phyloP scores from a whole-genome alignment of 1,139 yeast species.

The Meyerozyma guilliermondii region DNA sequence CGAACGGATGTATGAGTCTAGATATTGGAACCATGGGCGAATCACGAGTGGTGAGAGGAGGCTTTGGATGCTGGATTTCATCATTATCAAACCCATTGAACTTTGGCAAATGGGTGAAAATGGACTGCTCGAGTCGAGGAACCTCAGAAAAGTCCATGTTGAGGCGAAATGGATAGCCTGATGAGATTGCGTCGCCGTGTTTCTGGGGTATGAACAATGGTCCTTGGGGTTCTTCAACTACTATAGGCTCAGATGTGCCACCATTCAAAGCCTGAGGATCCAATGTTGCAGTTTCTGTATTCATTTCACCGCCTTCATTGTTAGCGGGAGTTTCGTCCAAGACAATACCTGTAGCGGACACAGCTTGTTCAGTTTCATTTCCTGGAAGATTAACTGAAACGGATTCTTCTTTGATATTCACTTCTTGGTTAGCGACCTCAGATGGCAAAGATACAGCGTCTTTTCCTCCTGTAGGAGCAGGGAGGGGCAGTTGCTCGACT shows the following conservation, averaged over 20 bases:
- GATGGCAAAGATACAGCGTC: conserved; percentile 8
- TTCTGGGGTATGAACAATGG: background rate
- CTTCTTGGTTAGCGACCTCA: conserved; percentile 9
- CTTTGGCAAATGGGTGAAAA: conserved; percentile 50
- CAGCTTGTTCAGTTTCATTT: conserved; percentile 8
- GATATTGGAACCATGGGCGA: conserved; percentile 48
- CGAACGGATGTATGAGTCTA: conserved; percentile 55
- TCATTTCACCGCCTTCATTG: conserved; percentile 6
- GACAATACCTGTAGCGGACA: conserved; percentile 5
- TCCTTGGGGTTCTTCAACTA: background rate
- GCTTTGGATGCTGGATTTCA: conserved; percentile 12
- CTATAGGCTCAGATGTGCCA: background rate
- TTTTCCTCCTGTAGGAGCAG: background rate
- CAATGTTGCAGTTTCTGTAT: conserved; percentile 6
- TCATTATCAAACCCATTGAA: conserved; percentile 47
- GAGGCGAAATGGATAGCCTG: conserved; percentile 50
- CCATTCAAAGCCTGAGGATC: conserved; percentile 4
- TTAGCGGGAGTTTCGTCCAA: conserved; percentile 2
- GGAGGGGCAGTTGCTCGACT: background rate
- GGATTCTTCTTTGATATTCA: conserved; percentile 3
- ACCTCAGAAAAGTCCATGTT: conserved; percentile 48
- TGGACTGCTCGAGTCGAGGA: conserved; percentile 48
- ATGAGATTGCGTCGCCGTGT: background rate
- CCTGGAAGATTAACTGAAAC: conserved; percentile 4
- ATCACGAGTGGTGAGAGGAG: conserved; percentile 12